phyloP scores from a whole-genome alignment of 2,329 filamentous ascomycete species.

The Fusarium floridanum region DNA sequence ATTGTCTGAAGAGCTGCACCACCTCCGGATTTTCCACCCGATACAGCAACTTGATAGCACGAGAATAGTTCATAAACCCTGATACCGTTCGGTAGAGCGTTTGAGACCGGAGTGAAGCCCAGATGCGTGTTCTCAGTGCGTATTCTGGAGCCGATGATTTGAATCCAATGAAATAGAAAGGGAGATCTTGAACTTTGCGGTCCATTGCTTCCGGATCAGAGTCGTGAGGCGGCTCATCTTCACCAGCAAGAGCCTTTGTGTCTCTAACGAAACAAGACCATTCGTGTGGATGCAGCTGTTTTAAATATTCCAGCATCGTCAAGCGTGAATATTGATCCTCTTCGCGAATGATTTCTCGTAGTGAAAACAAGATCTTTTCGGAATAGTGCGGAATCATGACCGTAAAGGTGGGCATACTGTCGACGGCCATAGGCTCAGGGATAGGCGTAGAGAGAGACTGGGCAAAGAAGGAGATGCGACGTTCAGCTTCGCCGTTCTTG shows the following conservation, averaged over 20 bases:
- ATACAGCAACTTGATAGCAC: background rate
- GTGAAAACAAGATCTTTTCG: conserved; percentile 2
- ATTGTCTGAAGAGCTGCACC: background rate
- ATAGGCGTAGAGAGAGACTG: background rate
- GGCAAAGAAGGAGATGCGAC: background rate
- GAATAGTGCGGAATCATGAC: conserved; percentile 2
- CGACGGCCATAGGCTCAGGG: background rate
- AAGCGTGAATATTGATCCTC: background rate
- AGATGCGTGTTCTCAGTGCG: background rate
- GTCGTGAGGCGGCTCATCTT: background rate
- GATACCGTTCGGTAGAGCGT: background rate
- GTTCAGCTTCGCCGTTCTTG: background rate
- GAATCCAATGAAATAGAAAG: background rate
- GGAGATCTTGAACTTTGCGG: background rate
- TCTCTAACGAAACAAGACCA: background rate
- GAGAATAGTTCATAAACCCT: background rate
- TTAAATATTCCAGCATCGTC: background rate
- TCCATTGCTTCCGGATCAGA: background rate
- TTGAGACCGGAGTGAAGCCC: background rate
- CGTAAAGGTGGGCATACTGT: background rate
- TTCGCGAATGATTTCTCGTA: background rate
- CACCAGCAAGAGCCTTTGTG: background rate
- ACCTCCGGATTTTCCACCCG: background rate
- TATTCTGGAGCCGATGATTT: conserved; percentile 2
- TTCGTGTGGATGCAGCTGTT: background rate